phyloP scores from a whole-genome alignment of 148 eudicot species.

The Nepenthes gracilis region DNA sequence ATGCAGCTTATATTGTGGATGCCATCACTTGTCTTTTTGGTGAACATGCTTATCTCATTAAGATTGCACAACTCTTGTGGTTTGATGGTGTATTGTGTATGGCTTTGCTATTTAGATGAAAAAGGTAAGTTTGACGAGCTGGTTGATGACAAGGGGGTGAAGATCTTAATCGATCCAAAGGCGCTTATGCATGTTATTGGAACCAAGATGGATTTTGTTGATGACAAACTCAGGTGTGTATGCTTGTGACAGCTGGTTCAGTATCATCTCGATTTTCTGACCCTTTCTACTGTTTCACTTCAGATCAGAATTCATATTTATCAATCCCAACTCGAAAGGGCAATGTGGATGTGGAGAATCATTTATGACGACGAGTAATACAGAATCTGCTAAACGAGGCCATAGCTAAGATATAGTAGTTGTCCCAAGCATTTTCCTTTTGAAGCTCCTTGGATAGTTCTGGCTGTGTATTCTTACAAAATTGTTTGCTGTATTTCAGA shows the following conservation, averaged over 20 bases:
- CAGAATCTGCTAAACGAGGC: slow-evolving; percentile 30
- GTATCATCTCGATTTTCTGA: background rate
- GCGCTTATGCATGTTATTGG: slow-evolving; percentile 98
- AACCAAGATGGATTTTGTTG: slow-evolving; percentile 93
- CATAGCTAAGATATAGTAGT: background rate
- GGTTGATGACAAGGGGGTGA: slow-evolving; percentile 92
- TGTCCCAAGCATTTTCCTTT: background rate
- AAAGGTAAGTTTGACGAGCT: slow-evolving; percentile 94
- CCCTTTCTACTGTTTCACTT: background rate
- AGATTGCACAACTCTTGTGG: no score
- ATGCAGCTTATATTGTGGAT: no score
- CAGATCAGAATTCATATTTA: slow-evolving; percentile 69
- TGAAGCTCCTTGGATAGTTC: background rate
- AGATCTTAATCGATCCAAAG: slow-evolving; percentile 89
- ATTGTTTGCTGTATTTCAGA: no score
- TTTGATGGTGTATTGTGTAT: background rate
- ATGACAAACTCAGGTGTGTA: slow-evolving; percentile 82
- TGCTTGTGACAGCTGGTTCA: background rate
- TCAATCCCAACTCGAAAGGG: slow-evolving; percentile 66
- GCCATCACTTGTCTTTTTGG: no score
- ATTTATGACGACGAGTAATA: slow-evolving; percentile 47
- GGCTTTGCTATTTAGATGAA: slow-evolving; percentile 44
- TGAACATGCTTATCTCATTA: no score
- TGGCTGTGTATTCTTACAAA: background rate
- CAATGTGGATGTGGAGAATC: slow-evolving; percentile 86